Base-by-base conservation (phyloP, 2,329 filamentous ascomycete species). In the Phialophora macrospora region DNA sequence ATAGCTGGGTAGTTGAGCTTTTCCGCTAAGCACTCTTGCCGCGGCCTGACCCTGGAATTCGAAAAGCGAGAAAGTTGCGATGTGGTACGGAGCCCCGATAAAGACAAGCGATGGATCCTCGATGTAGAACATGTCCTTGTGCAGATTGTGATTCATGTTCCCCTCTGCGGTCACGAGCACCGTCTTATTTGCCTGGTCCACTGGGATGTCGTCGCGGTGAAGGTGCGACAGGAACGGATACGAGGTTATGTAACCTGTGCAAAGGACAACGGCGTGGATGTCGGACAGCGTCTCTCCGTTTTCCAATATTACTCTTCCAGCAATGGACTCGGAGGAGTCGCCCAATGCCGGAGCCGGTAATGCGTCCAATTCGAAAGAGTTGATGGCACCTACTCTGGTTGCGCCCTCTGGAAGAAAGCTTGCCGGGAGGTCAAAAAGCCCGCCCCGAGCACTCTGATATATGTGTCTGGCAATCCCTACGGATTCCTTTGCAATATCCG, bases 71-170 rank as follows among this genome's bases (percentile, higher is more conserved):
- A 90, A 91, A 0, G 88, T 90, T 0, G 87, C 87, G 0, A 85
- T 85, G 71, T 89, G 85, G 71, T 87, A 90, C 0, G 87, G 87
- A 0, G 88, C 84, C 0, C 88, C 88, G 20, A 90, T 78, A 68
- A 90, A 90, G 0, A 81, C 78, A 0, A 91, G 77, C 0, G 85
- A 84, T 0, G 88, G 87, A 66, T 91, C 88, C 0, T 83, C 82
- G 51, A 90, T 90, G 75, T 90, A 91, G 73, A 89, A 91, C 14
- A 91, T 87, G 73, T 91, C 88, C 64, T 86, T 86, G 78, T 90
- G 86, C 1, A 91, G 78, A 69, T 91, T 90, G 71, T 91, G 88
- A 3, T 82, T 78, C 73, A 87, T 85, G 12, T 81, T 82, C 1
- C 88, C 88, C 52, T 90, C 86, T 17, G 57, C 54, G 0, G 80